These are phyloP conservation scores for Celoporthe dispersa DNA, from an alignment of 2,329 filamentous ascomycete species.

Conservation along the genomic window DNA sequence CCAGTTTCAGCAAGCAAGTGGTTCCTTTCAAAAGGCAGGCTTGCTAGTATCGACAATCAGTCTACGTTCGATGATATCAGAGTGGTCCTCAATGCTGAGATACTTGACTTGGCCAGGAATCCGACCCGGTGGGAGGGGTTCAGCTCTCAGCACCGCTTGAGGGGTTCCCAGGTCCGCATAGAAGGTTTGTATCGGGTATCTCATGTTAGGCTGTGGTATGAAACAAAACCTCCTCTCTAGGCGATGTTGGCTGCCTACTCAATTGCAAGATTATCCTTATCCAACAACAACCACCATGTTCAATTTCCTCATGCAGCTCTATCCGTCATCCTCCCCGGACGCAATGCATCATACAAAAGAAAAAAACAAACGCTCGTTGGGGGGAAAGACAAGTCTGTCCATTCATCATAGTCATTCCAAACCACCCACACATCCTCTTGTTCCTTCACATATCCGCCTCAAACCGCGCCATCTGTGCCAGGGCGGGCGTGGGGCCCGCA, in stretches of 20 bases:
- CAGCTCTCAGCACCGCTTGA: not conserved
- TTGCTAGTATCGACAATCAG: too few species aligned
- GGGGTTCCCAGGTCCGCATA: too few species aligned
- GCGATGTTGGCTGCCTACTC: not conserved
- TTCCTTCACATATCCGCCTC: conserved; percentile 10
- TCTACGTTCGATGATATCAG: too few species aligned
- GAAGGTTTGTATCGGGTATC: not conserved
- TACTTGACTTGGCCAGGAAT: not conserved
- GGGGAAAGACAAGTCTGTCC: not conserved
- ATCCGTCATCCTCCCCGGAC: not conserved
- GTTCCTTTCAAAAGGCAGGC: too few species aligned
- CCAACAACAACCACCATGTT: not conserved
- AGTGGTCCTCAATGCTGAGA: not conserved
- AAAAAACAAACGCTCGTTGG: not conserved
- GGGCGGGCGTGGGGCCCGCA: not conserved
- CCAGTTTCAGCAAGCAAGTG: not conserved
- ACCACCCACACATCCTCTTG: not conserved
- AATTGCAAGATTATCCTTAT: conserved; percentile 1
- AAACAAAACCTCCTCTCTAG: not conserved
- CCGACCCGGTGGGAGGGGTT: not conserved
- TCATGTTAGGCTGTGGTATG: not conserved
- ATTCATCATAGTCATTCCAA: not conserved
- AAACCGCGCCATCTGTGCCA: conserved; percentile 17
- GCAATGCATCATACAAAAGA: not conserved
- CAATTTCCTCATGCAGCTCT: not conserved